Evolutionary conservation across 1,284 basidiomycete species (phyloP), one percentile per base, ranked within the genome.

Genomic region (Fomitopsis betulina): DNA sequence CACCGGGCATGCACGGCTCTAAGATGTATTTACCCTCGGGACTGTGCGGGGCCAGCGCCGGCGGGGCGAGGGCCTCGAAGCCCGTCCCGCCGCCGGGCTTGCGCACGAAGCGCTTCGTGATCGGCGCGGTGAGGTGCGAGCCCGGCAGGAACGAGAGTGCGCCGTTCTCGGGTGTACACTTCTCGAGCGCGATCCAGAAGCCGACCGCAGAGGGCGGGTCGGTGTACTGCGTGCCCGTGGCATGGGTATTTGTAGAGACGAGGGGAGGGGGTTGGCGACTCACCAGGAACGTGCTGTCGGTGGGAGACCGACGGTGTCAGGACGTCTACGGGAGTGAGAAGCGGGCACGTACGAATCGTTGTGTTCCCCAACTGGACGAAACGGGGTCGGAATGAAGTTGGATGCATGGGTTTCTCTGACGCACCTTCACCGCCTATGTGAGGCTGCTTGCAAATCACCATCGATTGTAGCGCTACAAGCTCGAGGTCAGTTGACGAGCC

Each of bases 181-280:
- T 83, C 70, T 98, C 96, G 21, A 98, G 76, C 0, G 96, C 93
- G 58, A 98, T 91, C 96, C 96, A 99, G 69, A 95, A 93, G 0
- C 96, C 96, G 5, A 98, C 79, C 0, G 96, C 96, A 6, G 85
- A 87, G 0, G 93, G 93, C 8, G 96, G 96, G 53, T 91, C 79
- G 4, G 95, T 98, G 72, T 96, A 98, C 94, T 94, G 63, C 10
- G 21, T 21, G 25, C 45, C 23, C 42, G 21, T 13, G 10, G 35
- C 37, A 17, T 47, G 8, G 23, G 40, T 17, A 35, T 15, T 35
- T 8, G 25, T 7, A 37, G 19, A 53, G 33, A 35, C 51, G 25
- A 58, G 19, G 13, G 12, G 13, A 13, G 19, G 7, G 32, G 38
- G 13, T 27, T 12, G 19, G 25, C 27, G 42, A 55, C 40, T 17